These are phyloP conservation scores for Coccomyxa sp. DNA, from an alignment of 139 green algal genomes.

Conservation along the genomic window DNA sequence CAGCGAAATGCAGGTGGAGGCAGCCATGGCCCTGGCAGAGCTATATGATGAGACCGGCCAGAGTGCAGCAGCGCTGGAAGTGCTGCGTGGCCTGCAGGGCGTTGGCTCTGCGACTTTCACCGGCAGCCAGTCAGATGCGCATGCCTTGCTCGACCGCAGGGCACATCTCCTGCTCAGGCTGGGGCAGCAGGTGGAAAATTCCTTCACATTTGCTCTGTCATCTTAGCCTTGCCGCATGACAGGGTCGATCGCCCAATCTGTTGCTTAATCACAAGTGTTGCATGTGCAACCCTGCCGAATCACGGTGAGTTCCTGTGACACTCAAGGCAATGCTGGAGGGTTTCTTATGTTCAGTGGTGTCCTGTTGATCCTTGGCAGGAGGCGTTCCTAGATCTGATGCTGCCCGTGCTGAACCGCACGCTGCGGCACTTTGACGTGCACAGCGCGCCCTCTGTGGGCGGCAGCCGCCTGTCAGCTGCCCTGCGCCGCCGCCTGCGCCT, in stretches of 20 bases:
- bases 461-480: not conserved
- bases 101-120: not conserved
- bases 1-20: slow-evolving; percentile 1
- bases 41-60: slow-evolving; percentile 4
- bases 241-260: no score
- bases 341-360: not conserved
- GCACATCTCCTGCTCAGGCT: no score
- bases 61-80: slow-evolving; percentile 5
- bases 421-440: slow-evolving; percentile 22
- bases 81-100: slow-evolving; percentile 4
- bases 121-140: no score
- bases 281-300: no score
- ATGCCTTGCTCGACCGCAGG: no score
- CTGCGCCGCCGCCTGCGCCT: slow-evolving; percentile 16
- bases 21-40: slow-evolving; percentile 26
- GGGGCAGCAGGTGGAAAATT: no score
- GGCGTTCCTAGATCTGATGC: slow-evolving; percentile 28
- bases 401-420: slow-evolving; percentile 32
- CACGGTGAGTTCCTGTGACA: no score
- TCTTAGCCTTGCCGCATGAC: no score
- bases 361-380: slow-evolving; percentile 16
- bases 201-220: no score
- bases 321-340: no score
- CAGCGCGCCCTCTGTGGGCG: not conserved
- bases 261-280: no score